These are phyloP conservation scores for Cladorrhinum samala DNA, from an alignment of 495 filamentous ascomycete genomes.

Conservation along the genomic window DNA sequence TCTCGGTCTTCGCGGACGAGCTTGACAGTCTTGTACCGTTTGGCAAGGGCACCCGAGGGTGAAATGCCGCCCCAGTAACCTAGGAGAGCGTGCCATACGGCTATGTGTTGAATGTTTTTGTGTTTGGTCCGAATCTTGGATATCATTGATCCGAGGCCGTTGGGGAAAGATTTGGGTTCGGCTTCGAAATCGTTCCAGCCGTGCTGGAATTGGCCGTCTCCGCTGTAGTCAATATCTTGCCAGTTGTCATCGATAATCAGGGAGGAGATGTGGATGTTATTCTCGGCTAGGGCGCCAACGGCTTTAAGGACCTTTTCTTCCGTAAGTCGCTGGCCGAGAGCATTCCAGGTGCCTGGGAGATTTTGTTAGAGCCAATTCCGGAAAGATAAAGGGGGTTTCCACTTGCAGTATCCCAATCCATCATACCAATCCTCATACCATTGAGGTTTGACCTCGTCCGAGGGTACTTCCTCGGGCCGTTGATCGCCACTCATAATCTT, in stretches of 20 bases:
- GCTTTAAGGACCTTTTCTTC: constrained; percentile 74
- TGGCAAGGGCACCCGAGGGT: constrained; percentile 61
- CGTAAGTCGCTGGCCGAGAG: constrained; percentile 71
- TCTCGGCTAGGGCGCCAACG: constrained; percentile 60
- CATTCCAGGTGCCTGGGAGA: constrained; percentile 78
- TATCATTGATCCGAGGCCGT: constrained; percentile 65
- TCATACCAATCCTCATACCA: constrained; percentile 91
- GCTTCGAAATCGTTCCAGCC: constrained; percentile 73
- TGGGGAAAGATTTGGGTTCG: constrained; percentile 70
- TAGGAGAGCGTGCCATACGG: constrained; percentile 92
- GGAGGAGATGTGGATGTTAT: constrained; percentile 69
- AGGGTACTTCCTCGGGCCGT: neutral
- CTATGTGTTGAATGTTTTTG: constrained; percentile 72
- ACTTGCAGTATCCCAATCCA: constrained; percentile 60
- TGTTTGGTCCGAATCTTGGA: constrained; percentile 60
- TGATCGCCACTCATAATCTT: constrained; percentile 26
- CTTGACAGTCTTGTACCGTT: constrained; percentile 69
- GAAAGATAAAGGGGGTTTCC: neutral
- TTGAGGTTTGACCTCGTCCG: constrained; percentile 44
- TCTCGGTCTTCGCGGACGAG: constrained; percentile 47
- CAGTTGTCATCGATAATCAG: constrained; percentile 96
- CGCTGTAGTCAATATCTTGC: constrained; percentile 64
- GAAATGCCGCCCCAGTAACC: constrained; percentile 94
- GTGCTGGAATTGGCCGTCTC: constrained; percentile 44
- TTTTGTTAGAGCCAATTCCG: neutral